These are phyloP conservation scores for Musa beccarii DNA, from an alignment of 176 grass and related monocot species.

Conservation along the genomic window DNA sequence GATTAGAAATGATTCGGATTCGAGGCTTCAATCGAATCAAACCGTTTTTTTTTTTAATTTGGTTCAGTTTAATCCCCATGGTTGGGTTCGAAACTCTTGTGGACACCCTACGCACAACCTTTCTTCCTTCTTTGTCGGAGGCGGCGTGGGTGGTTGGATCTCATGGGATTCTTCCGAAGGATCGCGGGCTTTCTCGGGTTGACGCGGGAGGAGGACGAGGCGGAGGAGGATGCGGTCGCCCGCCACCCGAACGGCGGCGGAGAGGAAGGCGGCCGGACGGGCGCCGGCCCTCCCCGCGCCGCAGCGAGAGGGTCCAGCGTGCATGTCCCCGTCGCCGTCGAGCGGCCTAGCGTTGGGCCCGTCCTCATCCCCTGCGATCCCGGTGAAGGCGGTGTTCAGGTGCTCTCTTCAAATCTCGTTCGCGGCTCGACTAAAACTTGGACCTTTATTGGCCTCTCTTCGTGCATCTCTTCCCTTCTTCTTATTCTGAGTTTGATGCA, in stretches of 20 bases:
- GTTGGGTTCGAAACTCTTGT: neutral
- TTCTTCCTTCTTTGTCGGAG: neutral
- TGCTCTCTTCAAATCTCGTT: neutral
- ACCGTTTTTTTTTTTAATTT: too few relatives aligned
- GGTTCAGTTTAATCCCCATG: too few relatives aligned
- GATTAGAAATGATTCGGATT: too few relatives aligned
- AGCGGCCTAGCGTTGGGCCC: neutral
- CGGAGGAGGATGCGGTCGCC: neutral
- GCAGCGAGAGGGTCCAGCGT: neutral
- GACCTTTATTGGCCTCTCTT: neutral
- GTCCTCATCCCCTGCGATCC: conserved; percentile 12
- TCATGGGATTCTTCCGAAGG: conserved; percentile 6
- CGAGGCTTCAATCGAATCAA: too few relatives aligned
- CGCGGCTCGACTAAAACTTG: neutral
- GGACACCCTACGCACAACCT: neutral
- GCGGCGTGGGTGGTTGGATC: neutral
- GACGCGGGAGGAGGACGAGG: neutral
- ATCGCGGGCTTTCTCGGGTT: conserved; percentile 1
- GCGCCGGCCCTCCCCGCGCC: too few relatives aligned
- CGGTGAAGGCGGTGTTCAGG: conserved; percentile 13
- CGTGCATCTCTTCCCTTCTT: neutral
- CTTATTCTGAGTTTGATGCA: neutral
- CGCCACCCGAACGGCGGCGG: neutral
- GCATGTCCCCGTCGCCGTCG: neutral
- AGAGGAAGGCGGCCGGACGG: neutral